Evolutionary conservation across 352 stramenopile genomes (phyloP).

Genomic region (Phytopythium ostracodes): DNA sequence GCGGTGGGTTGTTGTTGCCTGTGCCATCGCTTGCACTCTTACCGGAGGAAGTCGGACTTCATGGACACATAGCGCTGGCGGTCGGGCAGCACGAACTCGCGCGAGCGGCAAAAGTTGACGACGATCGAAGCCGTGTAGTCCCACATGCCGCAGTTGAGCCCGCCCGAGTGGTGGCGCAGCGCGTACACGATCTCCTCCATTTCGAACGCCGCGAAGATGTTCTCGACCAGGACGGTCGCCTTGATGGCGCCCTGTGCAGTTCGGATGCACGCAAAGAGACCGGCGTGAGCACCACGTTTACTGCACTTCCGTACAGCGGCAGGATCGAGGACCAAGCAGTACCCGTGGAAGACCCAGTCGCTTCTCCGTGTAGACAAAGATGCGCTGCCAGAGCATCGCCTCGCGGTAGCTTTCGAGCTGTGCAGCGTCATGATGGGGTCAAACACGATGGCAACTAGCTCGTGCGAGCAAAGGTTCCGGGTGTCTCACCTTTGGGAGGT

Average conservation of each 20-base stretch:
- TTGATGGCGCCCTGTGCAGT: conserved; percentile 61
- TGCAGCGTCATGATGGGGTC: neutral
- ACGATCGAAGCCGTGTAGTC: conserved; percentile 97
- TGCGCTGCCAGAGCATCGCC: conserved; percentile 93
- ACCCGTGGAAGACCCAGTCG: conserved; percentile 82
- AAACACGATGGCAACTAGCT: no score
- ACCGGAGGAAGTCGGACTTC: conserved; percentile 59
- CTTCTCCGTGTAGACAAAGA: conserved; percentile 90
- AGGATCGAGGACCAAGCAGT: conserved; percentile 4
- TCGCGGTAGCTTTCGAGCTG: conserved; percentile 91
- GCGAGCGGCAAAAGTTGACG: conserved; percentile 88
- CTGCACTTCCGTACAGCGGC: neutral
- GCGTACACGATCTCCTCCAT: conserved; percentile 97
- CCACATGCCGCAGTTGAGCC: conserved; percentile 97
- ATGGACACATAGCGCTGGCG: conserved; percentile 78
- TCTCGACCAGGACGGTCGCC: conserved; percentile 95
- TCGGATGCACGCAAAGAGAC: no score
- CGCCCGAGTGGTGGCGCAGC: conserved; percentile 91
- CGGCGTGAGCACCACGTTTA: neutral
- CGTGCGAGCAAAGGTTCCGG: no score
- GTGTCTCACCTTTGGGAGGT: conserved; percentile 89
- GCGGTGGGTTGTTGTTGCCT: no score
- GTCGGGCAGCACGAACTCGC: conserved; percentile 89
- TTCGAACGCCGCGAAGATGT: conserved; percentile 95
- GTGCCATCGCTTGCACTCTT: no score